phyloP scores from a whole-genome alignment of 2,329 filamentous ascomycete genomes.

The Macrophomina tecta region DNA sequence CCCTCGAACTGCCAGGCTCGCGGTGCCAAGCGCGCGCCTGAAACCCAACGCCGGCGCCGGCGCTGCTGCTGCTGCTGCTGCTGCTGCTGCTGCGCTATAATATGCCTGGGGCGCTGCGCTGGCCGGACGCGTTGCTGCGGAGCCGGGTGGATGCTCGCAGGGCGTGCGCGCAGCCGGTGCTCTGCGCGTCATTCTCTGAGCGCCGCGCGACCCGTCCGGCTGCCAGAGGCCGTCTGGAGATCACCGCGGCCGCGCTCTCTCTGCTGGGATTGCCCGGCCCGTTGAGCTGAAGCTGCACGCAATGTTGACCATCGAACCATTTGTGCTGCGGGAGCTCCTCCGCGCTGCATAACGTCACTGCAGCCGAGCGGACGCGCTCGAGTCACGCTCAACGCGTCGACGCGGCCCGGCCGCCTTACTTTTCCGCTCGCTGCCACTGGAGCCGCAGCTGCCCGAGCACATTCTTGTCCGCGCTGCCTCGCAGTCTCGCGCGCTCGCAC shows the following conservation, averaged over 20 bases:
- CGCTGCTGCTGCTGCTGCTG: neutral
- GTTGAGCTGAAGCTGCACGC: constrained; percentile 14
- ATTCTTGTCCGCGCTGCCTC: neutral
- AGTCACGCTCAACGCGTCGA: neutral
- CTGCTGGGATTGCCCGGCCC: constrained; percentile 14
- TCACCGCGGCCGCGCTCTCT: neutral
- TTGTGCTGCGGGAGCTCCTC: constrained; percentile 1
- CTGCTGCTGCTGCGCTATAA: neutral
- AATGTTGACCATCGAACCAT: constrained; percentile 14
- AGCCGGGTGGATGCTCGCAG: neutral
- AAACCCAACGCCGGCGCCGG: constrained; percentile 6
- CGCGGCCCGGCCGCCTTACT: constrained; percentile 8
- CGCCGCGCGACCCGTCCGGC: constrained; percentile 1
- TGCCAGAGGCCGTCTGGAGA: neutral
- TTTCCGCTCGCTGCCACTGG: neutral
- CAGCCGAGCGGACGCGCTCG: neutral
- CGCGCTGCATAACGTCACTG: constrained; percentile 19
- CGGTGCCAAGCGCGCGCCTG: constrained; percentile 14
- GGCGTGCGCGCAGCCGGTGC: neutral
- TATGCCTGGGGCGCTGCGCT: neutral
- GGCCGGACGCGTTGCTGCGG: constrained; percentile 21
- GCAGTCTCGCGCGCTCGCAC: no score
- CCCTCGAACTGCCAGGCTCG: neutral
- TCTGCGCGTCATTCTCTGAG: neutral
- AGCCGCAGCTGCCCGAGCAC: neutral